These are phyloP conservation scores for Apiosordaria backusii DNA, from an alignment of 495 filamentous ascomycete genomes.

Conservation along the genomic window DNA sequence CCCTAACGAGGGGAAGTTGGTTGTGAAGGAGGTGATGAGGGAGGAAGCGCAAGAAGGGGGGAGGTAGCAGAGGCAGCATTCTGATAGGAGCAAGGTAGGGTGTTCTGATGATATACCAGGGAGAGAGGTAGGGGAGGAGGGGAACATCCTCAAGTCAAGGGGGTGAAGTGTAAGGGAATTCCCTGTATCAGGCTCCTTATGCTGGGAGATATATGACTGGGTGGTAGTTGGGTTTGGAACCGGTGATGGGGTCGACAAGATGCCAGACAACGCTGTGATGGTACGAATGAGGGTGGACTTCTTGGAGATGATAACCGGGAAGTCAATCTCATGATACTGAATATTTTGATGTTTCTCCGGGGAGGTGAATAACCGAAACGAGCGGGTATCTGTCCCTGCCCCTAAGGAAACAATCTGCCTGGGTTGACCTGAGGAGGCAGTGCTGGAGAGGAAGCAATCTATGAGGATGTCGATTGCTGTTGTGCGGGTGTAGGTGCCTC, in stretches of 20 bases:
- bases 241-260: constrained; percentile 29
- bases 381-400: constrained; percentile 88
- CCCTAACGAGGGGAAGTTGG: constrained; percentile 53
- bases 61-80: constrained; percentile 93
- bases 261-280: constrained; percentile 16
- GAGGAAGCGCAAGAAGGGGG: constrained; percentile 54
- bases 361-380: constrained; percentile 61
- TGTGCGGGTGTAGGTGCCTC: constrained; percentile 95
- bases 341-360: constrained; percentile 39
- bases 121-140: constrained; percentile 22
- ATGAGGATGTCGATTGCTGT: constrained; percentile 81
- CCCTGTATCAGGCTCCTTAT: constrained; percentile 69
- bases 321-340: constrained; percentile 91
- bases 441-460: constrained; percentile 57
- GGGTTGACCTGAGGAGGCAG: constrained; percentile 20
- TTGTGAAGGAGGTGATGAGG: constrained; percentile 66
- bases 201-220: constrained; percentile 49
- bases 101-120: constrained; percentile 41
- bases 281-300: constrained; percentile 28
- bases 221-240: constrained; percentile 20
- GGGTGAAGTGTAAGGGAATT: constrained; percentile 70
- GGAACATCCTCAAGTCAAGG: constrained; percentile 70
- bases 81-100: constrained; percentile 83
- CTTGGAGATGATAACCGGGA: constrained; percentile 62
- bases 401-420: constrained; percentile 88